Percentiles rank a stretch among this genome's conserved stretches.
phyloP scores from a whole-genome alignment of 352 stramenopile genomes.

The Phytophthora citrophthora region DNA sequence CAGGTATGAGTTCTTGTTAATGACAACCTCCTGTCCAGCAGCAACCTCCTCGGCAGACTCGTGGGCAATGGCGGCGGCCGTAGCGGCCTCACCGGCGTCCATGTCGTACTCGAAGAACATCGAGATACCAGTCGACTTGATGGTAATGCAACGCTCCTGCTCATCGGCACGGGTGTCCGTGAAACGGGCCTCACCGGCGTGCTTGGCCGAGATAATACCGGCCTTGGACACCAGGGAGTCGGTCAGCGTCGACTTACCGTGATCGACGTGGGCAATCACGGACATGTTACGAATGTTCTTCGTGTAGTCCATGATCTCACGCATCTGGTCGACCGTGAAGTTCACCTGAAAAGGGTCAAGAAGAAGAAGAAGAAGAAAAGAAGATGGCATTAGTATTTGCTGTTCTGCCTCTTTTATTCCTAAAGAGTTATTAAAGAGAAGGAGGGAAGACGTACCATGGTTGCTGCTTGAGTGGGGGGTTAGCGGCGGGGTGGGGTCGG shows the following conservation, averaged over 20 bases:
- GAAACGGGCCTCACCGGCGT: constrained; percentile 98
- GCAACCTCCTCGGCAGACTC: constrained; percentile 49
- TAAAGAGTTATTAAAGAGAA: neutral
- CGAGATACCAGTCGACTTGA: constrained; percentile 99
- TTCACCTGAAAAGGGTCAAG: constrained; percentile 90
- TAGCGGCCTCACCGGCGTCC: constrained; percentile 91
- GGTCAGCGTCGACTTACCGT: constrained; percentile 99
- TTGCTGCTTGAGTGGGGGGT: constrained; percentile 44
- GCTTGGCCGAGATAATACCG: constrained; percentile 99
- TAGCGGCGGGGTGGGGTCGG: constrained; percentile 22
- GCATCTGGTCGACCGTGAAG: constrained; percentile 99
- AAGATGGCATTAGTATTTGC: constrained; percentile 1
- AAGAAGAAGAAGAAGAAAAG: neutral
- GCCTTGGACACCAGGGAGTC: constrained; percentile 99
- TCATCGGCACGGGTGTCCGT: constrained; percentile 99
- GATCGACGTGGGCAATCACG: constrained; percentile 99
- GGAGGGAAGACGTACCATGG: constrained; percentile 43
- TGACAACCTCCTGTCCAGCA: constrained; percentile 73
- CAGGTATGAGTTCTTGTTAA: constrained; percentile 98
- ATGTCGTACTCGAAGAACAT: constrained; percentile 99
- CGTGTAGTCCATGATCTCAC: constrained; percentile 98
- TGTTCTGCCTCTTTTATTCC: constrained; percentile 1
- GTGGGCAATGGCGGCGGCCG: constrained; percentile 65
- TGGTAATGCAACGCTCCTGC: constrained; percentile 99
- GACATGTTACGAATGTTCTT: constrained; percentile 99